Conservation (phyloP, 371 early-diverging fungal species). For the Mortierella sp. region DNA sequence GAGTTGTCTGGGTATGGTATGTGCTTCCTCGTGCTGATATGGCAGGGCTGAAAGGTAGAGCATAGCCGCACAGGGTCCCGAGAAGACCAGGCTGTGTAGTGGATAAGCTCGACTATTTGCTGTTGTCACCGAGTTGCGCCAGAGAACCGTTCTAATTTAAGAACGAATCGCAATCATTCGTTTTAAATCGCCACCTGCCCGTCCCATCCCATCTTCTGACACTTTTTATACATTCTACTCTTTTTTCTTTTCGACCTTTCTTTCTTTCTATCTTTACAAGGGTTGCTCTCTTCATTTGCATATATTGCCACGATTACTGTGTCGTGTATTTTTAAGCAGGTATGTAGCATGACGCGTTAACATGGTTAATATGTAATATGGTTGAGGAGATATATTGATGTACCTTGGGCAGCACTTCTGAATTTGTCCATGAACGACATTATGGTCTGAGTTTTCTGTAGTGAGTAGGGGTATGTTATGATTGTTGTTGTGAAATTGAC, state of each 20-base stretch:
- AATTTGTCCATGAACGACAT: constrained; percentile 55
- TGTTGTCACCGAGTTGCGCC: neutral
- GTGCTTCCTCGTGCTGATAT: too few relatives aligned
- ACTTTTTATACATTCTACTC: neutral
- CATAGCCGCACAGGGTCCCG: too few relatives aligned
- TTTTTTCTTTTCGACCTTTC: neutral
- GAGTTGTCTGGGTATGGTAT: too few relatives aligned
- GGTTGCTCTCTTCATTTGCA: too few relatives aligned
- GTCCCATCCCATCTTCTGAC: neutral
- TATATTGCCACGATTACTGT: too few relatives aligned
- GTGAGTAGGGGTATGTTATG: neutral
- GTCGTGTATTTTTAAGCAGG: too few relatives aligned
- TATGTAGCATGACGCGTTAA: too few relatives aligned
- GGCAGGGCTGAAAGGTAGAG: too few relatives aligned
- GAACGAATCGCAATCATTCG: neutral
- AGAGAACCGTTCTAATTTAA: neutral
- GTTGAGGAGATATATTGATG: neutral
- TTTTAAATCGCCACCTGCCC: neutral
- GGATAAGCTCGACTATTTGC: too few relatives aligned
- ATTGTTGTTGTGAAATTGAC: too few relatives aligned
- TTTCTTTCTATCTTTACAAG: neutral
- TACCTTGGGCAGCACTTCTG: constrained; percentile 50
- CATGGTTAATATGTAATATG: neutral
- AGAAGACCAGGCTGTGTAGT: too few relatives aligned
- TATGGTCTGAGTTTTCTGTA: neutral